Percentiles rank a stretch among this genome's conserved stretches.
These are phyloP conservation scores for Apiospora pterosperma DNA, from an alignment of 2,329 filamentous ascomycete species.

Conservation along the genomic window DNA sequence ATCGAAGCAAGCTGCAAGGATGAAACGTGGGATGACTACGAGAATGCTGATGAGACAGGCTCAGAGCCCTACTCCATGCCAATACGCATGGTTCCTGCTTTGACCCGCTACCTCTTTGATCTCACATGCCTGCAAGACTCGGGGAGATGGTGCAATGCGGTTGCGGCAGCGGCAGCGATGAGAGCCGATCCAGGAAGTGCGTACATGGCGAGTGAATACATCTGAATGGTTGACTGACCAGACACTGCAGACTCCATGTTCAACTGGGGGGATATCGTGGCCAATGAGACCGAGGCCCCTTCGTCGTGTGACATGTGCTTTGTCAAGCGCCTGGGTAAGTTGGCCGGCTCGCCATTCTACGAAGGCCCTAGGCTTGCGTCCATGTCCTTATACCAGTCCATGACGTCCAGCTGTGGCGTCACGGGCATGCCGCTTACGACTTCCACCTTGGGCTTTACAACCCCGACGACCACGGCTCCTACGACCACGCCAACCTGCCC, in stretches of 20 bases:
- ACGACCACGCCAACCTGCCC: not conserved
- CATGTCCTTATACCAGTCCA: conserved; percentile 10
- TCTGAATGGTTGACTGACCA: not conserved
- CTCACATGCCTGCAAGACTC: not conserved
- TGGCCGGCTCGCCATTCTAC: conserved; percentile 11
- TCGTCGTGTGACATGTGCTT: conserved; percentile 7
- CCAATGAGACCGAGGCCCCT: not conserved
- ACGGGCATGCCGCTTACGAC: conserved; percentile 9
- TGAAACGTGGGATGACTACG: not conserved
- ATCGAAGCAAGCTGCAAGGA: not conserved
- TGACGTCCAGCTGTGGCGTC: conserved; percentile 7
- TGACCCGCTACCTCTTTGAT: not conserved
- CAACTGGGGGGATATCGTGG: not conserved
- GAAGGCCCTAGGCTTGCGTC: not conserved
- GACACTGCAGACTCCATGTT: not conserved
- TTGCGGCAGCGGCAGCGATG: not conserved
- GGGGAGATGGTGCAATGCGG: not conserved
- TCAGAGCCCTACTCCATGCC: not conserved
- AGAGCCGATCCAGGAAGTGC: not conserved
- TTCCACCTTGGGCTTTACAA: not conserved
- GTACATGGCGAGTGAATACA: not conserved
- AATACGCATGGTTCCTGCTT: not conserved
- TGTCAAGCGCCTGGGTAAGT: conserved; percentile 5
- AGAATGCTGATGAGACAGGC: not conserved
- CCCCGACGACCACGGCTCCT: not conserved